Conservation (phyloP, 192 early-diverging fungal species). For the Coemansia sp. region DNA sequence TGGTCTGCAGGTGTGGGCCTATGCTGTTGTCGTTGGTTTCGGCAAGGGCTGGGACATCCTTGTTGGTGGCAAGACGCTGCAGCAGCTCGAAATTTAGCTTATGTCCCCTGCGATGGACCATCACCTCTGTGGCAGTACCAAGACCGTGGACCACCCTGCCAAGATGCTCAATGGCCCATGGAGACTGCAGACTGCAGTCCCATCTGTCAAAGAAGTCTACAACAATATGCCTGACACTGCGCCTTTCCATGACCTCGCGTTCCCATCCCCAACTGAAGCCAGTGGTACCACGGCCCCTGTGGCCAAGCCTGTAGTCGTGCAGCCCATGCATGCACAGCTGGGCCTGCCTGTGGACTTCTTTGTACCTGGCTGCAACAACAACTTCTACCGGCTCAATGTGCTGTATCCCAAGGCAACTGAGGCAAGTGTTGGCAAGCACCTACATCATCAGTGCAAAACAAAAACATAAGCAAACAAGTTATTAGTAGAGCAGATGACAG, state of each 20-base stretch:
- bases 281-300: no score
- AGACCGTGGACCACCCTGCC: no score
- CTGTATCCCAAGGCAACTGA: slow-evolving; percentile 1
- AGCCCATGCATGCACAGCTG: slow-evolving; percentile 1
- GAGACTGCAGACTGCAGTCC: no score
- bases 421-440: not conserved
- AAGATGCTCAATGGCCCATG: no score
- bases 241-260: no score
- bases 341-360: slow-evolving; percentile 12
- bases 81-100: not conserved
- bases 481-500: slow-evolving; percentile 4
- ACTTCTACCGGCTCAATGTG: slow-evolving; percentile 3
- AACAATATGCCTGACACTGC: no score
- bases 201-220: no score
- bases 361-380: not conserved
- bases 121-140: no score
- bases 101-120: no score
- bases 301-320: no score
- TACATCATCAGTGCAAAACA: not conserved
- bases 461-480: not conserved
- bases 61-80: not conserved
- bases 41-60: not conserved
- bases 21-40: not conserved
- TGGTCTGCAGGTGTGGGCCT: not conserved
- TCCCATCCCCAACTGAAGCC: no score